Conservation (phyloP, 352 stramenopile species). For the Elongisporangium undulatum region DNA sequence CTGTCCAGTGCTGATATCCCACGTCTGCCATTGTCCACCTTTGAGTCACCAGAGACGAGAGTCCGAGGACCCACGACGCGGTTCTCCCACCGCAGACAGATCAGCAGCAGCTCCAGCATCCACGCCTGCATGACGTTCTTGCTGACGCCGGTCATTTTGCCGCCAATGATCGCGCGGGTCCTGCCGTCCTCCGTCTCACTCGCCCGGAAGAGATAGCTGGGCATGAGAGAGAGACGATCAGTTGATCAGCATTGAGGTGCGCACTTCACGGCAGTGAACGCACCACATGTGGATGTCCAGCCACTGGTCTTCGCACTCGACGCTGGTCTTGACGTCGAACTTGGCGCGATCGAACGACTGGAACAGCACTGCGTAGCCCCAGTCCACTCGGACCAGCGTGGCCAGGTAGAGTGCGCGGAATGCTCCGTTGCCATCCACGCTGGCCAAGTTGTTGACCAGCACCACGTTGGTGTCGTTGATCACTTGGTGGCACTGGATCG, state of each 20-base stretch:
- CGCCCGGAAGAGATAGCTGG: background rate
- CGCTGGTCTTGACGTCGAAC: background rate
- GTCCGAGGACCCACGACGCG: background rate
- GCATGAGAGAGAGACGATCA: too few species aligned
- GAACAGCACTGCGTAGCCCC: background rate
- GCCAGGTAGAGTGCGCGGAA: background rate
- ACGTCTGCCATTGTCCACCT: too few species aligned
- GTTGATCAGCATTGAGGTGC: too few species aligned
- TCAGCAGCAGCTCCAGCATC: background rate
- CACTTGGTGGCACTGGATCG: background rate
- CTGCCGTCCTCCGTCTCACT: background rate
- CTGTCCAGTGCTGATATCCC: too few species aligned
- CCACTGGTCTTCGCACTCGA: background rate
- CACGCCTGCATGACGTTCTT: background rate
- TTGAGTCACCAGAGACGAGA: too few species aligned
- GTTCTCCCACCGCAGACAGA: background rate
- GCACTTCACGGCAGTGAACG: too few species aligned
- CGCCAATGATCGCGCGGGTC: background rate
- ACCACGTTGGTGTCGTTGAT: background rate
- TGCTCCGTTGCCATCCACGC: background rate
- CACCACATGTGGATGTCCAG: background rate
- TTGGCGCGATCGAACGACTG: background rate
- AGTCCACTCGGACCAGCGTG: background rate
- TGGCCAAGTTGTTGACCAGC: background rate
- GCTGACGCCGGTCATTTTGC: background rate